These are phyloP conservation scores for Dactylellina cionopaga DNA, from an alignment of 2,329 filamentous ascomycete genomes.

Conservation along the genomic window DNA sequence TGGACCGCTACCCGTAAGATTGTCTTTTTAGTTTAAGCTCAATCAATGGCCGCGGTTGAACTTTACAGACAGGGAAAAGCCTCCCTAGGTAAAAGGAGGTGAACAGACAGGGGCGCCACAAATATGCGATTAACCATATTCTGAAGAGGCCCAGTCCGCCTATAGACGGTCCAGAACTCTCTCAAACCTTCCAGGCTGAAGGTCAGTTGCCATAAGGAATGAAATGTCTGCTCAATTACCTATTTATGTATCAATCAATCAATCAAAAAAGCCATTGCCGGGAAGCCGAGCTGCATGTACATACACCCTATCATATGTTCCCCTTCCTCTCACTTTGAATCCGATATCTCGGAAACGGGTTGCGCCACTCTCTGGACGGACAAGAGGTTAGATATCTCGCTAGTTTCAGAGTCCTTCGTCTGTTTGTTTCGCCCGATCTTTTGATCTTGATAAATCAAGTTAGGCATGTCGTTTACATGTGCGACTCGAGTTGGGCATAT, in stretches of 20 bases:
- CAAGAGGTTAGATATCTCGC: constrained; percentile 5
- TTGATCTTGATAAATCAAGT: no score
- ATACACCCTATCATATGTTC: no score
- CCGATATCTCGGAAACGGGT: not conserved
- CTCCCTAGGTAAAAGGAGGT: constrained; percentile 23
- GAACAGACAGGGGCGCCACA: constrained; percentile 21
- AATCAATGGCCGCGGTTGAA: no score
- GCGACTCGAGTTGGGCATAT: no score
- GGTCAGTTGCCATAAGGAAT: not conserved
- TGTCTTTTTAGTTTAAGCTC: not conserved
- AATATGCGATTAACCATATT: constrained; percentile 1
- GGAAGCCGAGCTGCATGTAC: no score
- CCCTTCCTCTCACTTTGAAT: no score
- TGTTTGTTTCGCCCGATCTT: constrained; percentile 16
- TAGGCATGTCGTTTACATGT: no score
- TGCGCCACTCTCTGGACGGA: constrained; percentile 2
- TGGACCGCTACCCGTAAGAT: not conserved
- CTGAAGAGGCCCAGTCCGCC: constrained; percentile 2
- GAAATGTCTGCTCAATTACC: no score
- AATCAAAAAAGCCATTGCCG: no score
- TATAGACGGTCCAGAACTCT: constrained; percentile 39
- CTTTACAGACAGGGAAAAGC: not conserved
- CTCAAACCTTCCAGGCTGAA: not conserved
- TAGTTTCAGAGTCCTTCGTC: constrained; percentile 24
- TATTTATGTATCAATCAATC: no score